Conservation (phyloP, 345 rosid genomes). For the Arabis hirsuta region DNA sequence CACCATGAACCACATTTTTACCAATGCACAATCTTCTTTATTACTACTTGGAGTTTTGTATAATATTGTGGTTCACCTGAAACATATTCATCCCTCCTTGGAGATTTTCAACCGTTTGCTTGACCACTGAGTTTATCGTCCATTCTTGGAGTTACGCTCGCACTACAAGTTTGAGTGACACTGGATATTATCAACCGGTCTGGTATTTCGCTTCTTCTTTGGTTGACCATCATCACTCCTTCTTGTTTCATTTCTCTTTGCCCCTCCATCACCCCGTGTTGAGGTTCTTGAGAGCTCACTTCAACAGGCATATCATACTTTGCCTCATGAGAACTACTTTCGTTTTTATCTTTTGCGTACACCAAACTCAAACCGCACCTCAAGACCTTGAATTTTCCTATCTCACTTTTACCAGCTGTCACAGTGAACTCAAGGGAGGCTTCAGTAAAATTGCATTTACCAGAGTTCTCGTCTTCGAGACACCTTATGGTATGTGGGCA, state of each 20-base stretch:
- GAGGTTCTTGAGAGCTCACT: conserved; percentile 3
- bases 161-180: neutral
- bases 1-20: neutral
- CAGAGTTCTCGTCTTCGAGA: conserved; percentile 9
- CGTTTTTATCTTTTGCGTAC: conserved; percentile 29
- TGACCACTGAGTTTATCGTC: neutral
- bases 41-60: neutral
- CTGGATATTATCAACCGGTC: neutral
- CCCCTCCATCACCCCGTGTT: neutral
- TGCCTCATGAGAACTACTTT: conserved; percentile 1
- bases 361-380: conserved; percentile 39
- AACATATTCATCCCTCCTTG: neutral
- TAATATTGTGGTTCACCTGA: neutral
- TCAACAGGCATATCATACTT: conserved; percentile 7
- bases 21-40: neutral
- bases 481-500: conserved; percentile 9
- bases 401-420: conserved; percentile 11
- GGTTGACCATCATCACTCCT: neutral
- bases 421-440: conserved; percentile 30
- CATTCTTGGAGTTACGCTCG: neutral
- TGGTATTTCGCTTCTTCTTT: neutral
- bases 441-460: conserved; percentile 11
- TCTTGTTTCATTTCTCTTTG: neutral
- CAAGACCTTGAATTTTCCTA: conserved; percentile 4
- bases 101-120: neutral